phyloP scores from a whole-genome alignment of 2,329 filamentous ascomycete genomes.

The Didymosphaeria variabile region DNA sequence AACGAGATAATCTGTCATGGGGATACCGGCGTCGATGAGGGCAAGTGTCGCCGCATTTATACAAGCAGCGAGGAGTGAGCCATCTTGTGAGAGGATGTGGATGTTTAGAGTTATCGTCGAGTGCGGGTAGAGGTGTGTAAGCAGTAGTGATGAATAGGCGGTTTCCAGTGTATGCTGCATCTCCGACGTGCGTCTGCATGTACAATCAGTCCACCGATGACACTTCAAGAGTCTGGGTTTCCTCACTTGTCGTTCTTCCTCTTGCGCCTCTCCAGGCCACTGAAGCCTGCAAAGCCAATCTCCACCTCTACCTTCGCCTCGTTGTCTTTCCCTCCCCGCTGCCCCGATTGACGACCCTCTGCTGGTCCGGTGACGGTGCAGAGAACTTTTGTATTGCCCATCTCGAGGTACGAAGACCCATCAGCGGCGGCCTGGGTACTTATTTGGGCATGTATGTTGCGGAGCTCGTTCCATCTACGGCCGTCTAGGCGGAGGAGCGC shows the following conservation, averaged over 20 bases:
- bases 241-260: constrained; percentile 80
- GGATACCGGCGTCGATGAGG: constrained; percentile 91
- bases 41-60: constrained; percentile 92
- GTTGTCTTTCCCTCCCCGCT: constrained; percentile 56
- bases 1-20: constrained; percentile 90
- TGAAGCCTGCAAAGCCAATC: constrained; percentile 87
- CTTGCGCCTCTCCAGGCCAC: constrained; percentile 83
- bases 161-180: constrained; percentile 81
- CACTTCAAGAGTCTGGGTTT: background rate
- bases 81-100: constrained; percentile 89
- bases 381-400: constrained; percentile 97
- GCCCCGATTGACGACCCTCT: constrained; percentile 67
- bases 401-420: constrained; percentile 91
- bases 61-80: constrained; percentile 86
- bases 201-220: background rate
- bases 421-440: constrained; percentile 92
- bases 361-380: constrained; percentile 88
- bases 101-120: constrained; percentile 83
- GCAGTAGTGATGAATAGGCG: constrained; percentile 79
- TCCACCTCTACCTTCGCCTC: constrained; percentile 79
- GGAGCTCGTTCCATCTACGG: constrained; percentile 97
- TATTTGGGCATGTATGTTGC: constrained; percentile 86
- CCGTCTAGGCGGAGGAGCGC: constrained; percentile 73
- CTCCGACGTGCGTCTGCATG: constrained; percentile 77
- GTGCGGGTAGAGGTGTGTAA: constrained; percentile 89